Base-by-base conservation (phyloP, 164 flowering plant species). In the Tetracentron sinense region DNA sequence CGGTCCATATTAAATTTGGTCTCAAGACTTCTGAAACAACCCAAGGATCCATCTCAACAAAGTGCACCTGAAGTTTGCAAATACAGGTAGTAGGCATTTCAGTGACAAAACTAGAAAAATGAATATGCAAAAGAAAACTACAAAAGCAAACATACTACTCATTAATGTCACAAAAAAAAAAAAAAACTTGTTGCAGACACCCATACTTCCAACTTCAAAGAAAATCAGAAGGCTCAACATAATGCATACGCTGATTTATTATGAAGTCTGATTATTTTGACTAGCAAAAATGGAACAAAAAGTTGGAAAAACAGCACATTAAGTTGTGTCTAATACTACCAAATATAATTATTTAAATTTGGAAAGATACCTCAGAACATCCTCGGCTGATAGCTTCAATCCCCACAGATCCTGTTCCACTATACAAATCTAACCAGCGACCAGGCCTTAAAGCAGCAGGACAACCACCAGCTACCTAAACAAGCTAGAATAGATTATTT, bases 1-100 rank as follows among this genome's bases (percentile, higher is more conserved):
- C 92, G 30, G 92, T 90, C 66, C 83, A 74, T 65, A 90, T 88
- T 75, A 94, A 80, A 71, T 94, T 94, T 72, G 97, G 98, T 44
- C 68, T 80, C 31, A 94, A 73, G 58, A 94, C 90, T 79, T 90
- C 79, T 56, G 96, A 85, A 63, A 89, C 79, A 63, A 90, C 97
- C 97, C 96, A 94, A 65, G 95, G 98, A 82, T 94, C 98, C 96
- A 94, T 94, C 81, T 94, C 98, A 74, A 94, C 90, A 79, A 90
- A 94, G 70, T 90, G 95, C n/a, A 75, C 97, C 97, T 93, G 81
- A 19, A 67, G 33, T 44, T 33, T 14, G 62, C 19, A 67, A 51
- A 55, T 12, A 38, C 44, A 54, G 0, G 60, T 30, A 55, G 33
- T 14, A 44, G 25, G 42, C 44, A 68, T 21, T 61, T 29, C 19